Percentiles rank a stretch among this genome's conserved stretches.
These are phyloP conservation scores for Kluyveromyces nonfermentans DNA, from an alignment of 805 yeast genomes.

Conservation along the genomic window DNA sequence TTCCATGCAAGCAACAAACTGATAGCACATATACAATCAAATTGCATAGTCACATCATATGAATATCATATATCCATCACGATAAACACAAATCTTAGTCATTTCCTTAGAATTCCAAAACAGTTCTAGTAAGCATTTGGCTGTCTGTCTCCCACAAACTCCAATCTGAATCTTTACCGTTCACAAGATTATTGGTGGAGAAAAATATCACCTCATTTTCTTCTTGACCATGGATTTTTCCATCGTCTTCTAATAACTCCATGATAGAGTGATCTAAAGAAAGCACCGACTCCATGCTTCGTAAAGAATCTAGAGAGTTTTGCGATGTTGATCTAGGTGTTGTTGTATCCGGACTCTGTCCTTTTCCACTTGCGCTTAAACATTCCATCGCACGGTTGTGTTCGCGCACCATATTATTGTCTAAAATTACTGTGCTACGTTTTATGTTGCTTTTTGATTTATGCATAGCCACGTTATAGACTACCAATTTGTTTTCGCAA, in stretches of 20 bases:
- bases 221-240: background rate
- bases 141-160: background rate
- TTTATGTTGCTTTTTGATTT: conserved; percentile 7
- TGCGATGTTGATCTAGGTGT: conserved; percentile 1
- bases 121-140: conserved; percentile 2
- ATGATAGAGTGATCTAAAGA: conserved; percentile 1
- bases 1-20: too few species aligned
- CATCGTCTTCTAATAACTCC: background rate
- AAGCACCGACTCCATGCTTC: conserved; percentile 1
- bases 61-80: too few species aligned
- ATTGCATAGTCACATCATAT: too few species aligned
- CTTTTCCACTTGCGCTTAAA: background rate
- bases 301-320: background rate
- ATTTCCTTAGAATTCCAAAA: conserved; percentile 6
- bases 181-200: background rate
- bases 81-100: too few species aligned
- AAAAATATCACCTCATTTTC: background rate
- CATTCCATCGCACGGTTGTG: conserved; percentile 19
- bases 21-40: too few species aligned
- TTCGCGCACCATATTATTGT: conserved; percentile 21
- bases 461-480: background rate
- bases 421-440: conserved; percentile 21
- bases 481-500: background rate
- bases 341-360: background rate
- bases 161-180: background rate